Evolutionary conservation across 2,329 filamentous ascomycete genomes (phyloP), one percentile per base, ranked within the genome.

Genomic region (Exserohilum rostratum): DNA sequence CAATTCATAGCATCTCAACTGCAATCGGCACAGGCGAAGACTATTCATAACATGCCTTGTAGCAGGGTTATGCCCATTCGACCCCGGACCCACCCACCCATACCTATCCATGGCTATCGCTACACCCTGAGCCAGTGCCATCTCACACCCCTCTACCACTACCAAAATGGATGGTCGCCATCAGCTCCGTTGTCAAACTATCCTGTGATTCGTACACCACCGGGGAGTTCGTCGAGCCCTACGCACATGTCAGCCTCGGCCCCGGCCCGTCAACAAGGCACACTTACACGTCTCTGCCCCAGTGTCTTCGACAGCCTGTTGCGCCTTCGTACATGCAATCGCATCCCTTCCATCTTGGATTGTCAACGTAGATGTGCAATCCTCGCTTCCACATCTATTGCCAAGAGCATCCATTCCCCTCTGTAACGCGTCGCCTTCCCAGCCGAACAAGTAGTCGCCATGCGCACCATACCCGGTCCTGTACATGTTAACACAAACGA

Each of bases 391-490:
- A 31, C 46, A 48, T 6, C 66, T 68, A 11, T 62, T 59, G 52
- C 69, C 70, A 12, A 65, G 45, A 11, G 68, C 65, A 56, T 72
- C 52, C 31, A 72, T 22, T 13, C 67, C 69, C 5, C 68, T 60
- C 43, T 72, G 69, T 11, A 72, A 50, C 6, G 61, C 48, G 39
- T 72, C 68, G 30, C 66, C 69, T 42, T 71, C 66, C 69, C 66
- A 70, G 3, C 65, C 65, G 46, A 67, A 67, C 55, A 67, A 57
- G 37, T 67, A 67, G 42, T 67, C 60, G 11, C 65, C 65, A 37
- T 70, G 65, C 15, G 67, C 61, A 13, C 64, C 66, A 44, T 69
- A 64, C n/a, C 64, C 65, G 7, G 65, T 68, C 1, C 60, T 75
- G 62, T n/a, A 5, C 6, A 18, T 2, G 12, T 49, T 18, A 52